Evolutionary conservation across 2,329 filamentous ascomycete species (phyloP), one percentile per base, ranked within the genome.

Genomic region (Raffaelea arxii): DNA sequence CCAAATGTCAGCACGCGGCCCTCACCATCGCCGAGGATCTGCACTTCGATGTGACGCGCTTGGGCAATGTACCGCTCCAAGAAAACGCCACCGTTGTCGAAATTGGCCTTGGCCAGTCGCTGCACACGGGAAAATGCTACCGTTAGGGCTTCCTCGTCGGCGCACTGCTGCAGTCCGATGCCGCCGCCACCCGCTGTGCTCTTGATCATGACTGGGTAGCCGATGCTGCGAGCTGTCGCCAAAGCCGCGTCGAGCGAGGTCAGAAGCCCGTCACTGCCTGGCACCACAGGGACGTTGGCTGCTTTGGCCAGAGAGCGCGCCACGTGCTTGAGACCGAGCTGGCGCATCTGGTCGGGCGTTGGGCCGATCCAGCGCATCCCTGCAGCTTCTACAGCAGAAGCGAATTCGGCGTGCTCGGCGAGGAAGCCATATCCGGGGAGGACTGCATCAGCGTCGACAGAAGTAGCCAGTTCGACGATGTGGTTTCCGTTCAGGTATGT

Each of bases 81-180:
- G 51, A 79, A 75, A 18, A 79, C 64, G 0, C 72, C 74, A 1
- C 68, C 60, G 49, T 78, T 74, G 51, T 74, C 74, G 60, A 80
- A 81, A 0, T 78, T 62, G 1, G 71, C 68, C 50, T 70, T 61
- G 1, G 72, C 75, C 49, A 74, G 62, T 2, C 69, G 73, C 49
- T 71, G 67, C 7, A 77, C 77, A 24, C 62, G 67, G 25, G 60
- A 62, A 46, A 74, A 68, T 10, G 72, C 68, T 14, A 5, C 21
- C 12, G 65, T 59, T 19, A 64, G 62, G 18, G 80, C 68, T 27
- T 77, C 71, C 2, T 66, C 60, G n/a, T 66, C 60, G 22, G 62
- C 63, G 49, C 86, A 87, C 46, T 86, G 86, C 32, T 86, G 73
- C 71, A 94, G 79, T 2, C 88, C 88, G 71, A 91, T 94, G 18